Base-by-base conservation (phyloP, 257 asterid species). In the Anisodus tanguticus region DNA sequence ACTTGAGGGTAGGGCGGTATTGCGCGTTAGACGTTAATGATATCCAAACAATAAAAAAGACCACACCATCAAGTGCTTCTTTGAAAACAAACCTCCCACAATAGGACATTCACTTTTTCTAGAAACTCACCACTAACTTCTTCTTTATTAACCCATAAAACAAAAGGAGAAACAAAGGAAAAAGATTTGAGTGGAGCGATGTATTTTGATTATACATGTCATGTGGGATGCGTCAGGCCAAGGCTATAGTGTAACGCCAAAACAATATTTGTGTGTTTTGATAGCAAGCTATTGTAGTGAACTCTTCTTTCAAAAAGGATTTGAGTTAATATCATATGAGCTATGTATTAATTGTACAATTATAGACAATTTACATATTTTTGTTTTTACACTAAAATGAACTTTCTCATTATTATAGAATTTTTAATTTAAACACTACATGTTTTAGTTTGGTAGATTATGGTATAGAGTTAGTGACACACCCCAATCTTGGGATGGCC, bases 61-160 rank as follows among this genome's bases (percentile, higher is more conserved):
- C 87, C 81, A 74, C 22, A 80, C 84, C 82, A 89, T 91, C 89
- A 89, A 86, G 81, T 81, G 85, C 45, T 9, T 71, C 83, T 83
- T 91, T 91, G 94, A 90, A 37, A 88, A 90, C 89, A 83, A 89
- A 85, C 90, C 90, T 88, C 90, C 84, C 87, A 51, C 62, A 81
- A 72, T 85, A 16, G 84, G 72, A 68, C 78, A 55, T 49, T 0
- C 68, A 60, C 31, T 63, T 88, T 88, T 88, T 90, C 91, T 89
- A 86, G 91, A 91, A 90, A 86, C 90, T 71, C 85, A 35, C 71
- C 80, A 74, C 60, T 74, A 49, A 10, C 80, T 47, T 49, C 43
- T 47, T 19, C 10, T 63, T 63, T 60, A 60, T n/a, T 7, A 60
- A 71, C n/a, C 8, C 16, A 11, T 3, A 74, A 49, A 47, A 74